Base-by-base conservation (phyloP, 495 filamentous ascomycete genomes). In the Wilcoxina mikolae region DNA sequence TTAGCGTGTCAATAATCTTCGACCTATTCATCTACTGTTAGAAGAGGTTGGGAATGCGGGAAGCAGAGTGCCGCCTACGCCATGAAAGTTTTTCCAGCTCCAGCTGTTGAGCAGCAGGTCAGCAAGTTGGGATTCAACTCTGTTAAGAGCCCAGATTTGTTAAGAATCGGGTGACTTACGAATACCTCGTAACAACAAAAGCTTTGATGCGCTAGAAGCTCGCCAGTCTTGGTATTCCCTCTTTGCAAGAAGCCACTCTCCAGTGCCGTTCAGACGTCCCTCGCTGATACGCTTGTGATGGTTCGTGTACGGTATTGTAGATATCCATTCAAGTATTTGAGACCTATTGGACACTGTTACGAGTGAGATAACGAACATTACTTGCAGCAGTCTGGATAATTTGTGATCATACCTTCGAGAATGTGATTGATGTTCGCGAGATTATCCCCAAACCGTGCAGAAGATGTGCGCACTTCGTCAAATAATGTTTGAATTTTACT, bases 231-330 rank as follows among this genome's bases (percentile, higher is more conserved):
- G 7, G 51, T 52, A 60, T 24, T 53, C 57, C 1, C 31, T 5
- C 26, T 41, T 56, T 12, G 22, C n/a, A 9, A 60, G 26, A 7
- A 56, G 31, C 59, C 57, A 61, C 26, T 38, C 39, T 4, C 59
- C 51, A 4, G 57, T 56, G 2, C 47, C 52, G 5, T 56, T 46
- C 10, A 60, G 15, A 3, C 58, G 31, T 5, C 7, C 9, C 9
- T 45, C 42, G 18, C 42, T 45, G 22, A 22, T 45, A 5, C 42
- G 42, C 22, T 9, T n/a, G 18, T 45, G 42, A 22, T 45, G 42
- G 18, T 22, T 45, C 9, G 42, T 9, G 22, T 45, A 45, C 7
- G 42, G 42, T 5, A 45, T 22, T 9, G 42, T 17, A 9, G 42
- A 45, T 45, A 45, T n/a, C 9, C 42, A 45, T 24, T 45, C 7